Evolutionary conservation across 352 stramenopile species (phyloP), one percentile per base, ranked within the genome.

Genomic region (Aphanomyces euteiches): DNA sequence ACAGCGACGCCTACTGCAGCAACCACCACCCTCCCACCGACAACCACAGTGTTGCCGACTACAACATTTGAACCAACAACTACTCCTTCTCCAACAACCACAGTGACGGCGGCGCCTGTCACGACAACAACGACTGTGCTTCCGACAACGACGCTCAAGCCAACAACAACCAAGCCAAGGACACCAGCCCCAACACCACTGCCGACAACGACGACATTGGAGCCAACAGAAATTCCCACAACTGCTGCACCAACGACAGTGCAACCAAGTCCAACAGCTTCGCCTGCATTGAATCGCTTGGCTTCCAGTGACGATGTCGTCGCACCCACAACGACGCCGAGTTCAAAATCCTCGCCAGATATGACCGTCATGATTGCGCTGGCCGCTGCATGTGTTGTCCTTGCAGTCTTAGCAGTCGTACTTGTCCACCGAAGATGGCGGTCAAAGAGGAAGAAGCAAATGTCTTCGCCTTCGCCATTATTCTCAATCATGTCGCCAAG

Each of bases 61-160:
- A 21, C n/a, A 6, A 34, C 56, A 28, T 28, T 28, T 2, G 28
- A 28, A 43, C 56, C 21, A 47, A 17, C 56, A 13, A 63, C 56
- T 8, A 63, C 36, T 39, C 12, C 12, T 34, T 41, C 56, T 8
- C 7, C 63, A n/a, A 59, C 63, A 7, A 69, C 50, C 17, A 59
- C 36, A 12, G 34, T 47, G 5, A 8, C 5, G 0, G n/a, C n/a
- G 10, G 10, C 60, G 3, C 12, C 47, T 12, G 6, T 40, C 34
- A 15, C 39, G 28, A 68, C 37, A 21, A 68, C 38, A 13, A 68
- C n/a, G 17, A 38, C 38, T 13, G 2, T 68, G 3, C 37, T 40
- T 17, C 60, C 38, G 43, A 68, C 60, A 0, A 68, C 58, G 6
- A 34, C 58, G 28, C 10, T 3, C 37, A 67, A 40, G 59, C 53